Conservation (phyloP, 257 asterid species). For the Solanum neorickii region DNA sequence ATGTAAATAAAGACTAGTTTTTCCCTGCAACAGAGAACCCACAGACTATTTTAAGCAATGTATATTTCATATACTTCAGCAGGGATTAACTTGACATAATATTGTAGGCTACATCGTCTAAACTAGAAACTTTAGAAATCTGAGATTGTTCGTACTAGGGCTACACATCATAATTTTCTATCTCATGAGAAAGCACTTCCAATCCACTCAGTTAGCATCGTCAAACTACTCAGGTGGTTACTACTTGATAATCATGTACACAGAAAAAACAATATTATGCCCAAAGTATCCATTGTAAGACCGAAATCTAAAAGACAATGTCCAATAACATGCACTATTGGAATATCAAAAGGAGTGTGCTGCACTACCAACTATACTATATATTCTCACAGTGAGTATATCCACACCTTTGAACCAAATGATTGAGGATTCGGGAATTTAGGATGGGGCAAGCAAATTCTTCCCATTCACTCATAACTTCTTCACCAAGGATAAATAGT, state of each 20-base stretch:
- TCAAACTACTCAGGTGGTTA: not conserved
- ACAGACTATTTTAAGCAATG: not conserved
- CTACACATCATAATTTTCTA: not conserved
- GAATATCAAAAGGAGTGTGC: not conserved
- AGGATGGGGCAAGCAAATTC: not conserved
- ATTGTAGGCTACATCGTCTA: not conserved
- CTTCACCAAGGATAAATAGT: not conserved
- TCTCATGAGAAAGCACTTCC: not conserved
- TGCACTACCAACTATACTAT: not conserved
- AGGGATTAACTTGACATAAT: not conserved
- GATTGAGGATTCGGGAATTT: not conserved
- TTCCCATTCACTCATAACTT: not conserved
- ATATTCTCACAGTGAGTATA: not conserved
- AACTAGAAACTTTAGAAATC: not conserved
- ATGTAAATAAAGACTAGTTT: not conserved
- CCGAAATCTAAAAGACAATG: not conserved
- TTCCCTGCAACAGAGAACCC: not conserved
- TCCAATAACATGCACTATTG: not conserved
- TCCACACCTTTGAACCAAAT: not conserved
- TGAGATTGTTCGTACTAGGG: not conserved
- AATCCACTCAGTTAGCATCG: not conserved
- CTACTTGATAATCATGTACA: not conserved
- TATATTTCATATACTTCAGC: not conserved
- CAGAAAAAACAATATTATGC: not conserved
- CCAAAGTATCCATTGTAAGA: not conserved